Percentiles rank a stretch among this genome's conserved stretches.
Conservation (phyloP, 176 grass and related monocot genomes). For the Typha latifolia region DNA sequence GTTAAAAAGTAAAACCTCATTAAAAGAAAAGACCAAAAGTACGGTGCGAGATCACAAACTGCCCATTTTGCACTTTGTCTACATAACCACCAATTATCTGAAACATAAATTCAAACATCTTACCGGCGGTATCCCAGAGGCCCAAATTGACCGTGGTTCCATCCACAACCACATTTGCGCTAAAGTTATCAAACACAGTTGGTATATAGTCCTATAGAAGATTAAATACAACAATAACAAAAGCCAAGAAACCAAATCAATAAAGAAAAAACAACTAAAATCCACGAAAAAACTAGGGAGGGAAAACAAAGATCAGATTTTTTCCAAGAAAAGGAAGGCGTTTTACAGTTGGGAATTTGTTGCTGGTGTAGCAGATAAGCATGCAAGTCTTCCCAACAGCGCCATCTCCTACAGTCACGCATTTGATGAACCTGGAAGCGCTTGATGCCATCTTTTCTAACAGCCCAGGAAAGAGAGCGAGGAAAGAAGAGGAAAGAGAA, state of each 20-base stretch:
- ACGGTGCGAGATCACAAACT: neutral
- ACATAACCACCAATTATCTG: neutral
- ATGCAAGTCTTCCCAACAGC: constrained; percentile 96
- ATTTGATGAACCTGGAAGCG: constrained; percentile 95
- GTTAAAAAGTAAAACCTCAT: constrained; percentile 5
- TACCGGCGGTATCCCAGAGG: constrained; percentile 92
- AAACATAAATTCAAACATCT: neutral
- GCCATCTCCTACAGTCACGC: constrained; percentile 96
- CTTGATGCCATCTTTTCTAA: constrained; percentile 45
- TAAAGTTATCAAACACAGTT: constrained; percentile 93
- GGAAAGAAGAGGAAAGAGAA: neutral
- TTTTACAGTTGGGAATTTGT: constrained; percentile 90
- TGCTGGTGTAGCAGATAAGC: constrained; percentile 98
- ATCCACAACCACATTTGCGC: constrained; percentile 83
- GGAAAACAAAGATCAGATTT: neutral
- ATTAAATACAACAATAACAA: neutral
- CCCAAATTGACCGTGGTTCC: constrained; percentile 84
- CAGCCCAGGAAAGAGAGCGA: constrained; percentile 15
- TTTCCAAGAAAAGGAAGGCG: neutral
- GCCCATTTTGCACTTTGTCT: neutral
- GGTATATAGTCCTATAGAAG: constrained; percentile 71
- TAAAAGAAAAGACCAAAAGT: neutral
- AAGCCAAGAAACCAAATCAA: neutral
- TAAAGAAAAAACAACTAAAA: neutral
- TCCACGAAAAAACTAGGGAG: neutral